Base-by-base conservation (phyloP, 2,329 filamentous ascomycete species). In the Dothistroma pini region DNA sequence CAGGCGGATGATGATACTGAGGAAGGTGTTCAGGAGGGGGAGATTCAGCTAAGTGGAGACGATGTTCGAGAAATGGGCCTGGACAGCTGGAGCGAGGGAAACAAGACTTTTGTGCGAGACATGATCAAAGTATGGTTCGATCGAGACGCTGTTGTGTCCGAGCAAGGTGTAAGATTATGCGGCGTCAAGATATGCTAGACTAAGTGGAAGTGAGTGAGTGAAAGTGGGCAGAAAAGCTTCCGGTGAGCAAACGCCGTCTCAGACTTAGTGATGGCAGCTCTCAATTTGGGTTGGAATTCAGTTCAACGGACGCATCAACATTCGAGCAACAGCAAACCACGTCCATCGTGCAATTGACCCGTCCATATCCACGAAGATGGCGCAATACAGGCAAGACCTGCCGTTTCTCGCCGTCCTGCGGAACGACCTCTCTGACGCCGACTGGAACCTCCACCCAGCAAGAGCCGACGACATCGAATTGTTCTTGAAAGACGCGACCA, bases 81-180 rank as follows among this genome's bases (percentile, higher is more conserved):
- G 21, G 90, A 95, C 68, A 81, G 87, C 0, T 95, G 90, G 89
- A 92, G 88, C 71, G 79, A 82, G 34, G 79, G 79, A 16, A 90
- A 93, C 71, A 84, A 83, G n/a, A 79, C 79, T 2, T 93, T 93
- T 70, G 82, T 91, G 16, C 78, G 78, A 63, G 86, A 87, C 58
- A 78, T 89, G 55, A 78, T 84, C 50, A 80, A 75, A 63, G 76
- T 84, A 65, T 93, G 90, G 76, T 92, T 91, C 75, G 84, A 80
- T 32, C 79, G 87, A 16, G 75, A 80, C 52, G 86, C 86, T 70
- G 84, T 84, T n/a, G 80, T 92, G 1, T 86, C 90, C 70, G 84
- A 90, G n/a, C 91, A 89, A 68, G 89, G 89, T 4, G 77, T 92
- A 56, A 79, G 84, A 70, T 84, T 93, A 34, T 91, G 88, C 71